Base-by-base conservation (phyloP, 148 eudicot species). In the Amaranthus cruentus region DNA sequence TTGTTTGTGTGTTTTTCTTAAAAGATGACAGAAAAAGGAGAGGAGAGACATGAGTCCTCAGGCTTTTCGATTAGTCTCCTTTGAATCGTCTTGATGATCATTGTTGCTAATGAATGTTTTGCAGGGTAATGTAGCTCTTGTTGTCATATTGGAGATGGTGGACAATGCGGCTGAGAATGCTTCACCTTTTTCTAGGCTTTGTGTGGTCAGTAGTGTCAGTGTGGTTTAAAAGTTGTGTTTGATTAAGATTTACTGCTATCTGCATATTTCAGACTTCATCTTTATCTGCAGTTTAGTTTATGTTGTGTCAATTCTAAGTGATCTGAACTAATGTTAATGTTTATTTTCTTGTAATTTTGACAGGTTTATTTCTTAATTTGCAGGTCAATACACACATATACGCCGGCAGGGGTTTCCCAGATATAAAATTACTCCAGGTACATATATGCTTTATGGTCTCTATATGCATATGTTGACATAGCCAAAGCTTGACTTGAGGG, bases 301-400 rank as follows among this genome's bases (percentile, higher is more conserved):
- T 62, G 62, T 63, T 47, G 28, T 49, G 50, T 50, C 46, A 66
- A 55, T 12, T 68, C 38, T 7, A 44, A 10, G 55, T 52, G 15
- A 57, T 38, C 43, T 55, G 54, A 8, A 9, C 57, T 48, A 46
- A 43, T 46, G 9, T 11, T 76, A 62, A 18, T 54, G 51, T 6
- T 48, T 46, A 28, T 46, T 61, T 21, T 60, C 58, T 69, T 75
- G 64, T 68, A 46, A 43, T 68, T 71, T 49, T 5, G 38, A 47
- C 44, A 59, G 3, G 48, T 28, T 15, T 21, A 67, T 70, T 63
- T n/a, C 21, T 59, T 64, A 21, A 75, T 69, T 46, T 64, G 74
- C 80, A 91, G 97, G 97, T 92, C 71, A 91, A 89, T 73, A 91
- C 97, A 8, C 97, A 91, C 80, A 85, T 87, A 72, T 80, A 83